phyloP scores from a whole-genome alignment of 768 basidiomycete genomes.

The Hygrophorus pudorinus region DNA sequence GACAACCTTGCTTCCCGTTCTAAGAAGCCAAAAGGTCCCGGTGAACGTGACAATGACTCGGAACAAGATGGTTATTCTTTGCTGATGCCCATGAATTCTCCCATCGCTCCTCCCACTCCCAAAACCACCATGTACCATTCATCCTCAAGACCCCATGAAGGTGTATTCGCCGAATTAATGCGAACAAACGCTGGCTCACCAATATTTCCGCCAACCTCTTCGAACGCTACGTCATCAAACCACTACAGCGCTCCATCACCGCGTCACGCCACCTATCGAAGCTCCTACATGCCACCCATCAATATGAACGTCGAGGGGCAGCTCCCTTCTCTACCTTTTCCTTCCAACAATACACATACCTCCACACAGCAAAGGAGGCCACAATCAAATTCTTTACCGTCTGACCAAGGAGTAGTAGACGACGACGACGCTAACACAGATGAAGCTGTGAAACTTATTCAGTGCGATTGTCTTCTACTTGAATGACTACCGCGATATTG shows the following conservation, averaged over 20 bases:
- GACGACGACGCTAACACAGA: constrained; percentile 59
- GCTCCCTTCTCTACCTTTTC: constrained; percentile 41
- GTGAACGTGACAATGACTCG: constrained; percentile 30
- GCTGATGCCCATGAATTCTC: constrained; percentile 42
- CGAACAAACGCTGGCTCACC: constrained; percentile 43
- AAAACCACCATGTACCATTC: constrained; percentile 33
- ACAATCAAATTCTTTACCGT: constrained; percentile 14
- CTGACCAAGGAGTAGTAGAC: constrained; percentile 37
- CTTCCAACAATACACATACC: constrained; percentile 18
- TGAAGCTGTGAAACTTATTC: constrained; percentile 77
- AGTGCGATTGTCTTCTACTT: constrained; percentile 32
- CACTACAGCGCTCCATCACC: constrained; percentile 30
- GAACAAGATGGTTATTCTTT: constrained; percentile 44
- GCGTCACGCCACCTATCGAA: constrained; percentile 30
- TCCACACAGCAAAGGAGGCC: constrained; percentile 25
- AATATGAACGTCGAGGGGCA: constrained; percentile 48
- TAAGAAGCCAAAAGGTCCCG: constrained; percentile 40
- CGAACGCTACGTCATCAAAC: constrained; percentile 21
- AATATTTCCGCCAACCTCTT: constrained; percentile 45
- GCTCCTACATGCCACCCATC: constrained; percentile 46
- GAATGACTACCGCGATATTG: not conserved
- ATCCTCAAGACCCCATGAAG: constrained; percentile 27
- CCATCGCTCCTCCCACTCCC: constrained; percentile 20
- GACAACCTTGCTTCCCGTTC: constrained; percentile 26
- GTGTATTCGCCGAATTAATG: constrained; percentile 54